Evolutionary conservation across 2,329 filamentous ascomycete species (phyloP), one percentile per base, ranked within the genome.

Genomic region (Dryadomyces sulphureus): DNA sequence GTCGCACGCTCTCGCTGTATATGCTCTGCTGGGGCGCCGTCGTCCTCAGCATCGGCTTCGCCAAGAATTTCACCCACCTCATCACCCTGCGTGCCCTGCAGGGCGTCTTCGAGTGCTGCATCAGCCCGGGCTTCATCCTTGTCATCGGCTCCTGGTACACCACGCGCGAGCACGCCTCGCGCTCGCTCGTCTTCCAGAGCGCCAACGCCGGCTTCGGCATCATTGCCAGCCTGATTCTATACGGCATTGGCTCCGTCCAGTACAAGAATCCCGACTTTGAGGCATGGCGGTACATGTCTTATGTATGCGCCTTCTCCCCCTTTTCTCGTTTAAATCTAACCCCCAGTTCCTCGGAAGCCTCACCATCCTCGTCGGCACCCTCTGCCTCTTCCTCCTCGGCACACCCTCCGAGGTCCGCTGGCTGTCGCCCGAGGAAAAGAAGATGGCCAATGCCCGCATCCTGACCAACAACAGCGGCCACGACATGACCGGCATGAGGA

Each of bases 351-450:
- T 64, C 1, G 62, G 62, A 4, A 46, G 52, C 5, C 48, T 64
- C 21, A 65, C 62, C 0, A 57, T 63, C 14, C 16, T 62, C 9
- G 54, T 55, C 6, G 61, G 61, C 3, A 52, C 45, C 17, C 47
- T 62, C 6, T 63, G 60, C 21, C 51, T 64, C 4, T 54, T 61
- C 36, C 45, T 64, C 1, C 55, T 64, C 1, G 62, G 62, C 0
- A 63, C 62, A 1, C 62, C 62, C 1, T 62, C 60, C 1, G 61
- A 65, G 44, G 62, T 64, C 3, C 54, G 57, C 9, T 64, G 62
- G 61, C 42, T 65, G 27, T 56, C 56, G 2, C 46, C 54, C 5
- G 58, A 59, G 45, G 60, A 64, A 53, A 63, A 56, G 52, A 55
- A 56, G 17, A 62, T 63, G 53, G 61, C 61, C 7, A 59, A 59